phyloP scores from a whole-genome alignment of 441 rosid species.

The Gossypium davidsonii region DNA sequence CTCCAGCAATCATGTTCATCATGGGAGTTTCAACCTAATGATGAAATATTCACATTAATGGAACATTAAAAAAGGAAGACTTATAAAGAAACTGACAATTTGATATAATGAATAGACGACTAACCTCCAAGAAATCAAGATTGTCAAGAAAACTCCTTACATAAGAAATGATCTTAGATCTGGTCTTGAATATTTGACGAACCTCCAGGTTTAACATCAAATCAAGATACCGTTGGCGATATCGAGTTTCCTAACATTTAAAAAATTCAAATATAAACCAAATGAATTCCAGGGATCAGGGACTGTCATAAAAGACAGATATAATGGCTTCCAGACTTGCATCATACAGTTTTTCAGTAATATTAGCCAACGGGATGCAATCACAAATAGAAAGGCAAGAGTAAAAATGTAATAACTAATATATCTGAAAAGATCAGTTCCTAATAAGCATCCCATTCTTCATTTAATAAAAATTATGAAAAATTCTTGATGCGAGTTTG shows the following conservation, averaged over 20 bases:
- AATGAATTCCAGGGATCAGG: background rate
- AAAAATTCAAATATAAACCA: background rate
- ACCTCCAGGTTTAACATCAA: conserved; percentile 71
- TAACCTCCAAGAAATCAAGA: conserved; percentile 68
- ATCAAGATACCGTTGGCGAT: conserved; percentile 83
- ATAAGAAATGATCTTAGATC: conserved; percentile 49
- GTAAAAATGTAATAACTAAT: background rate
- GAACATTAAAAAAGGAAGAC: background rate
- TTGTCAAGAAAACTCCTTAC: conserved; percentile 56
- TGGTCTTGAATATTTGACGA: conserved; percentile 58
- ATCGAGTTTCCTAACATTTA: conserved; percentile 62
- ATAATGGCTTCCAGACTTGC: background rate
- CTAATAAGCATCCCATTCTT: background rate
- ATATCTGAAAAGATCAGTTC: background rate
- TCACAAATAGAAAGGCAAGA: background rate
- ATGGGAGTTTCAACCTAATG: conserved; percentile 83
- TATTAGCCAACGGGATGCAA: background rate
- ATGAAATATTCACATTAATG: background rate
- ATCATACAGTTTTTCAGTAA: background rate
- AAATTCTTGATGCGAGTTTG: background rate
- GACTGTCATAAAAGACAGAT: background rate
- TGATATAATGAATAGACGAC: background rate
- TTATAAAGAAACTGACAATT: background rate
- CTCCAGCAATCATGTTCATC: conserved; percentile 92
- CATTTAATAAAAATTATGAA: background rate